These are phyloP conservation scores for Stemphylium beticola DNA, from an alignment of 2,329 filamentous ascomycete genomes.

Conservation along the genomic window DNA sequence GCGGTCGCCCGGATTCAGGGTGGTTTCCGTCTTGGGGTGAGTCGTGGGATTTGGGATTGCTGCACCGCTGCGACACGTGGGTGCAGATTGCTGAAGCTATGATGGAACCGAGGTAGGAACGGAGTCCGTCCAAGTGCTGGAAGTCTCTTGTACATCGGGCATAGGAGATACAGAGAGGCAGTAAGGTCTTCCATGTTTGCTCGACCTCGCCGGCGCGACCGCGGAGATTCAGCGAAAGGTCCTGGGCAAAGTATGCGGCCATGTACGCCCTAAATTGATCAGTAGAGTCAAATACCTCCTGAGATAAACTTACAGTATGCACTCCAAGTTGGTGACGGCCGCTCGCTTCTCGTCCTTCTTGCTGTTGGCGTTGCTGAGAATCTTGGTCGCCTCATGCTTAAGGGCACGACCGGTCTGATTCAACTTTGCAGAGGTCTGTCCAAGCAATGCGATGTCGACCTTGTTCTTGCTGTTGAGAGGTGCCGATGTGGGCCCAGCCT, in stretches of 20 bases:
- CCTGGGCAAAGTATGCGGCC: slow-evolving; percentile 45
- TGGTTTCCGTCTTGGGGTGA: slow-evolving; percentile 34
- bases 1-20: slow-evolving; percentile 32
- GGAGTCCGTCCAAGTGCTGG: slow-evolving; percentile 50
- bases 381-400: slow-evolving; percentile 54
- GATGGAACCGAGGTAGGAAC: slow-evolving; percentile 49
- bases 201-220: slow-evolving; percentile 43
- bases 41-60: slow-evolving; percentile 30
- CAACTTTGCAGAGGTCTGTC: slow-evolving; percentile 48
- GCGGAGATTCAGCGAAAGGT: slow-evolving; percentile 36
- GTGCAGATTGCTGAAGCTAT: slow-evolving; percentile 48
- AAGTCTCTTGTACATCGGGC: slow-evolving; percentile 41
- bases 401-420: slow-evolving; percentile 52
- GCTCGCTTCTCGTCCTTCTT: slow-evolving; percentile 46
- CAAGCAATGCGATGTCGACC: slow-evolving; percentile 46
- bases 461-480: slow-evolving; percentile 40
- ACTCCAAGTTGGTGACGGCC: slow-evolving; percentile 54
- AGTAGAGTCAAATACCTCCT: slow-evolving; percentile 9
- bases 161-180: slow-evolving; percentile 45
- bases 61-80: slow-evolving; percentile 38
- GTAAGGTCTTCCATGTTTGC: slow-evolving; percentile 46
- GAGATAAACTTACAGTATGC: slow-evolving; percentile 45
- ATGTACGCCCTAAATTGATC: slow-evolving; percentile 45
- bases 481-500: slow-evolving; percentile 37
- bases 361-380: slow-evolving; percentile 35